Percentiles rank a stretch among this genome's conserved stretches.
Conservation (phyloP, 2,329 filamentous ascomycete genomes). For the Zalaria sp. region DNA sequence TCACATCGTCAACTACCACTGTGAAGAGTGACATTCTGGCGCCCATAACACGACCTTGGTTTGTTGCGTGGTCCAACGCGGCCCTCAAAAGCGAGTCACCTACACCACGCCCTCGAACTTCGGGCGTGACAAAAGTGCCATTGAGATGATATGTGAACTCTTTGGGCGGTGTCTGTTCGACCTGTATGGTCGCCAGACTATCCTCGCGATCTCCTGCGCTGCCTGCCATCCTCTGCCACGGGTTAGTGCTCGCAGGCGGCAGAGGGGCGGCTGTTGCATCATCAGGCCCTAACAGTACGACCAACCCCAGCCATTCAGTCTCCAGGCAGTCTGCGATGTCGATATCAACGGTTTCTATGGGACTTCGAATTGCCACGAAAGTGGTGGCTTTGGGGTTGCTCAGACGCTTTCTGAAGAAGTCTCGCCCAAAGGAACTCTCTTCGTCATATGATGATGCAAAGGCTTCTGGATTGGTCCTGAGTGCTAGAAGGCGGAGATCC, state of each 20-base stretch:
- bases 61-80: constrained; percentile 10
- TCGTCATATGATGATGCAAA: constrained; percentile 17
- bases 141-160: constrained; percentile 9
- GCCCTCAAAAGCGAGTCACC: constrained; percentile 14
- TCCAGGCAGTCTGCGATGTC: constrained; percentile 4
- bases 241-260: not conserved
- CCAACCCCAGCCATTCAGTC: constrained; percentile 13
- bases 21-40: constrained; percentile 6
- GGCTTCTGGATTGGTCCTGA: constrained; percentile 14
- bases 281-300: constrained; percentile 13
- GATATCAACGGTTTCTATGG: not conserved
- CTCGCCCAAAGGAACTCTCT: constrained; percentile 9
- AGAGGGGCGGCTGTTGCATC: not conserved
- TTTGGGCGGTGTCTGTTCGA: not conserved
- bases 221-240: not conserved
- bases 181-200: not conserved
- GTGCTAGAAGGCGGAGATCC: constrained; percentile 13
- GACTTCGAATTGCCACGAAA: constrained; percentile 10
- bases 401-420: constrained; percentile 12
- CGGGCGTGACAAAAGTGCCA: constrained; percentile 16
- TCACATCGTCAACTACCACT: constrained; percentile 14
- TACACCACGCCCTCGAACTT: constrained; percentile 13
- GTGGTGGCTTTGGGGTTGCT: constrained; percentile 12
- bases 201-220: not conserved
- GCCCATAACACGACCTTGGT: constrained; percentile 1